Percentiles rank a stretch among this genome's conserved stretches.
These are phyloP conservation scores for Suillus luteus DNA, from an alignment of 768 basidiomycete species.

Conservation along the genomic window DNA sequence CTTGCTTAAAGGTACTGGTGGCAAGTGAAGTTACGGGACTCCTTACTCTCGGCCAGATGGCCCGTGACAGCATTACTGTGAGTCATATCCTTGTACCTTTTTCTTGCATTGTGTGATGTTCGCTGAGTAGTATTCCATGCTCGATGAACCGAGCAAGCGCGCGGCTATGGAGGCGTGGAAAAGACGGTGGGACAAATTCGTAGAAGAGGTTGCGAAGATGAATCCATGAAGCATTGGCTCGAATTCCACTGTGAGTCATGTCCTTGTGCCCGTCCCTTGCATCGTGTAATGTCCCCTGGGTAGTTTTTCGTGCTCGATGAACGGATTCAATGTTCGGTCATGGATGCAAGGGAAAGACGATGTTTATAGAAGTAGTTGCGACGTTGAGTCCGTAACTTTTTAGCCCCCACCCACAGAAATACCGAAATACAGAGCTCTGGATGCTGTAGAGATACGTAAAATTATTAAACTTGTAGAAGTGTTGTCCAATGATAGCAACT, in stretches of 20 bases:
- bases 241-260: slow-evolving; percentile 38
- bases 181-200: slow-evolving; percentile 46
- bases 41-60: slow-evolving; percentile 56
- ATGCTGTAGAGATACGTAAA: background rate
- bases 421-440: background rate
- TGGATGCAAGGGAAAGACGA: slow-evolving; percentile 44
- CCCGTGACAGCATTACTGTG: slow-evolving; percentile 64
- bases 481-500: background rate
- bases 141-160: slow-evolving; percentile 47
- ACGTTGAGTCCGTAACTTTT: slow-evolving; percentile 20
- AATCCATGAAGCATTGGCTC: slow-evolving; percentile 21
- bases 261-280: background rate
- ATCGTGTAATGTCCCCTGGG: slow-evolving; percentile 8
- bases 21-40: slow-evolving; percentile 66
- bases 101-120: slow-evolving; percentile 12
- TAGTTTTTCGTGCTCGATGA: slow-evolving; percentile 53
- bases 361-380: slow-evolving; percentile 44
- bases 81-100: background rate
- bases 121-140: slow-evolving; percentile 48
- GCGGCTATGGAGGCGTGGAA: slow-evolving; percentile 46
- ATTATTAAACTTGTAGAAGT: background rate
- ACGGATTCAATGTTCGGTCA: slow-evolving; percentile 46
- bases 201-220: slow-evolving; percentile 36
- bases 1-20: slow-evolving; percentile 49
- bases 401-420: background rate